Evolutionary conservation across 352 stramenopile genomes (phyloP), one percentile per base, ranked within the genome.

Genomic region (Phytopythium oedochilum): DNA sequence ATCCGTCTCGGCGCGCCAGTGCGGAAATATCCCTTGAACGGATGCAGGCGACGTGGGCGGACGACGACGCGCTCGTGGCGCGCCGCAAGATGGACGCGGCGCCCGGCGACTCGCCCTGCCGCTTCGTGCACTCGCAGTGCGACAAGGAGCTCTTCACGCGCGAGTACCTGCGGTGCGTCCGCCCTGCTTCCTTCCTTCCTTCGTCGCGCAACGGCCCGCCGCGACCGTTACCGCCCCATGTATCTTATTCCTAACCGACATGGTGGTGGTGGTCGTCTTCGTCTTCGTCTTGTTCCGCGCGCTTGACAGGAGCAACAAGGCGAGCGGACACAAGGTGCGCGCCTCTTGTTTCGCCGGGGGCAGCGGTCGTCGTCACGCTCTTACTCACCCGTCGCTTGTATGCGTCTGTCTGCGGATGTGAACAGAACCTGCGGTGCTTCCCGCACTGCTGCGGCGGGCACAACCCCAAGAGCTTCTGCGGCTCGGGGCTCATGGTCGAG

Each of bases 401-500:
- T 45, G 17, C 6, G 15, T 23, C 11, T 55, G 58, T 26, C 34
- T n/a, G n/a, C n/a, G n/a, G n/a, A n/a, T n/a, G 25, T 34, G 22
- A 44, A 9, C 38, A 86, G 77, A 89, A 90, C 59, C 57, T 90
- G 15, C 80, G 80, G 2, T 93, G 83, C 55, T 93, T 93, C 66
- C 83, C 83, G 14, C 83, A 93, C 55, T 93, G 83, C 63, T 93
- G 83, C 47, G 75, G 79, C 5, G 83, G 83, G 0, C 83, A 93
- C 63, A 90, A 90, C 57, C 82, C 81, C 28, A 93, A 91, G 67
- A 93, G 80, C 54, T 93, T 93, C 53, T 93, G 83, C 46, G 83
- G 83, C 44, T 86, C 83, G 1, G 83, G 83, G 2, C 74, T 93
- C 36, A 68, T 88, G 3, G 73, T 91, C n/a, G 78, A 93, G 59